Percentiles rank a stretch among this genome's conserved stretches.
phyloP scores from a whole-genome alignment of 495 filamentous ascomycete species.

The Letharia lupina region DNA sequence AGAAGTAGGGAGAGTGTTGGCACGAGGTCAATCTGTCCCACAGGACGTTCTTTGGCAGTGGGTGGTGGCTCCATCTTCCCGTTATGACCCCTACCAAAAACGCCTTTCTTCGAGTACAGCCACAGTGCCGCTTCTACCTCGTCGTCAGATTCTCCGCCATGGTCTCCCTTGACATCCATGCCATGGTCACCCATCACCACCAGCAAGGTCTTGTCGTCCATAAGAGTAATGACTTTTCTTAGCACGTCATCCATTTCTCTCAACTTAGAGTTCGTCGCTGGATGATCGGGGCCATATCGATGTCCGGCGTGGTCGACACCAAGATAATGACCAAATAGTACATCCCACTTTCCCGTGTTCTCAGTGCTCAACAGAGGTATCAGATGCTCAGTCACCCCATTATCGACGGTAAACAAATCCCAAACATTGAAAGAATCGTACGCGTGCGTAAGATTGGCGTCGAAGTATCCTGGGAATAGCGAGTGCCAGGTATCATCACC shows the following conservation, averaged over 20 bases:
- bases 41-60: slow-evolving; percentile 66
- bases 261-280: slow-evolving; percentile 83
- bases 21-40: slow-evolving; percentile 95
- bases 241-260: slow-evolving; percentile 83
- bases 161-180: slow-evolving; percentile 95
- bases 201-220: slow-evolving; percentile 81
- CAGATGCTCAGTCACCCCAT: slow-evolving; percentile 88
- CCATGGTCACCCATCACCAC: slow-evolving; percentile 98
- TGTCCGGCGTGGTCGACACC: slow-evolving; percentile 97
- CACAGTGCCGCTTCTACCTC: slow-evolving; percentile 91
- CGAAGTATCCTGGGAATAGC: slow-evolving; percentile 86
- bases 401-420: slow-evolving; percentile 95
- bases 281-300: slow-evolving; percentile 87
- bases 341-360: slow-evolving; percentile 70
- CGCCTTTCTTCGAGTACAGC: slow-evolving; percentile 86
- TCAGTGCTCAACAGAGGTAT: slow-evolving; percentile 66
- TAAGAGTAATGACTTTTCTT: slow-evolving; percentile 54
- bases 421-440: slow-evolving; percentile 98
- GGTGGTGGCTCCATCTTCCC: slow-evolving; percentile 55
- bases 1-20: slow-evolving; percentile 81
- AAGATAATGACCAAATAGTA: slow-evolving; percentile 85
- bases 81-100: slow-evolving; percentile 69
- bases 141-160: slow-evolving; percentile 91
- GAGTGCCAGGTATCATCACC: slow-evolving; percentile 96
- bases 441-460: slow-evolving; percentile 68